Percentiles rank a stretch among this genome's conserved stretches.
phyloP scores from a whole-genome alignment of 192 early-diverging fungal genomes.

The Spizellomyces sp. region DNA sequence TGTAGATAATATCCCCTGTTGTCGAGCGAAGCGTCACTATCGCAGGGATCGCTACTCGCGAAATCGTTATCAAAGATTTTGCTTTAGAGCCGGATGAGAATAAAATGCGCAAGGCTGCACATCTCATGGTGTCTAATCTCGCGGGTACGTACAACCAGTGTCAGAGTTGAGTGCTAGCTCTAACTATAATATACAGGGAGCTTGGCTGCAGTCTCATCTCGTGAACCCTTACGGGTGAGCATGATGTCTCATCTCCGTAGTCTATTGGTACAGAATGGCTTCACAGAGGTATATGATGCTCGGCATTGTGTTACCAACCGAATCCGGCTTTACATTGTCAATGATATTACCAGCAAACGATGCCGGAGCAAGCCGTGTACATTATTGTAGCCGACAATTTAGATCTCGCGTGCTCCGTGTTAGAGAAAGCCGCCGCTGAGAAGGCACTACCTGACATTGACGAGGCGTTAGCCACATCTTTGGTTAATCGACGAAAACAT shows the following conservation, averaged over 20 bases:
- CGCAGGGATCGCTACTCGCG: conserved; percentile 88
- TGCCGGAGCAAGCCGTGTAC: conserved; percentile 82
- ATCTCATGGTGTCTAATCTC: conserved; percentile 92
- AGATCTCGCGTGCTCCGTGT: conserved; percentile 90
- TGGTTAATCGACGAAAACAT: conserved; percentile 78
- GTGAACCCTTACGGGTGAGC: conserved; percentile 87
- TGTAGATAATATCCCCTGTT: conserved; percentile 74
- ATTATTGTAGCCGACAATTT: conserved; percentile 90
- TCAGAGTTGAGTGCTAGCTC: conserved; percentile 21
- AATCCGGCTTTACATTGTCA: neutral
- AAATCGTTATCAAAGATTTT: conserved; percentile 95
- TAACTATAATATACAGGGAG: conserved; percentile 22
- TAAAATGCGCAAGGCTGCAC: conserved; percentile 90
- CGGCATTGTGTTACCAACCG: neutral
- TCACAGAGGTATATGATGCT: conserved; percentile 52
- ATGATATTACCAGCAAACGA: conserved; percentile 44
- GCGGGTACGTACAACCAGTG: conserved; percentile 51
- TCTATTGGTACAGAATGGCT: conserved; percentile 73
- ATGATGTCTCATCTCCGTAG: conserved; percentile 74
- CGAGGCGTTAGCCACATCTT: conserved; percentile 72
- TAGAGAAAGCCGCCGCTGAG: conserved; percentile 95
- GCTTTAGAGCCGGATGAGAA: conserved; percentile 92
- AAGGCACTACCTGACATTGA: conserved; percentile 96
- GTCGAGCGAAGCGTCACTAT: conserved; percentile 93
- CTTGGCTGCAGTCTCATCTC: conserved; percentile 88